Evolutionary conservation across 139 green algal genomes (phyloP).

Genomic region (Deuterostichococcus epilithicus): DNA sequence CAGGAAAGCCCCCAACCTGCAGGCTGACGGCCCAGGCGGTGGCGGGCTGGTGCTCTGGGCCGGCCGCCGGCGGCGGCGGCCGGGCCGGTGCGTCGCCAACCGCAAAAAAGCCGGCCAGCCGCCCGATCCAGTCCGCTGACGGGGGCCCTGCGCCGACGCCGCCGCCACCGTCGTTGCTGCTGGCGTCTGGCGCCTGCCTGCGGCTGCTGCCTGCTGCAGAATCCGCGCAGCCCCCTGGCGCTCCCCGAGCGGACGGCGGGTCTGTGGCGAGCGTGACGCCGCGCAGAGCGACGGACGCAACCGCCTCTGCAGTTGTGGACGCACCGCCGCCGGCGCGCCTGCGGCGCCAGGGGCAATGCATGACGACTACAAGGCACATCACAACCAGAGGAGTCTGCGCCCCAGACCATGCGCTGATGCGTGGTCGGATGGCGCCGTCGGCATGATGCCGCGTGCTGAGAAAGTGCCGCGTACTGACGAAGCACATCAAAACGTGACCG

Average conservation of each 20-base stretch:
- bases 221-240: slow-evolving; percentile 3
- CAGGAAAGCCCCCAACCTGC: neutral
- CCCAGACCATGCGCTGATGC: too few species aligned
- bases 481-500: too few species aligned
- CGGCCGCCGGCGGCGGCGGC: too few species aligned
- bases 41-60: neutral
- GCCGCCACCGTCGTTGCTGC: neutral
- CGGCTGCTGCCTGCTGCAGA: slow-evolving; percentile 1
- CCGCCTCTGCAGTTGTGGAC: neutral
- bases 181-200: too few species aligned
- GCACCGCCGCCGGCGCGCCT: neutral
- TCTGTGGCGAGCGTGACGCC: neutral
- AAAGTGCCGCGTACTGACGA: too few species aligned
- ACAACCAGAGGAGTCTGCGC: too few species aligned
- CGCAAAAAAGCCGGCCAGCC: neutral
- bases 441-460: too few species aligned
- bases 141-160: neutral
- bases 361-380: too few species aligned
- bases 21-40: neutral
- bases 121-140: neutral
- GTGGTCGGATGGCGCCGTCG: too few species aligned
- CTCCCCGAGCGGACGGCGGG: neutral
- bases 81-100: neutral
- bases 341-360: too few species aligned
- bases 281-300: neutral